phyloP scores from a whole-genome alignment of 2,329 filamentous ascomycete genomes.

The Huntiella bhutanensis region DNA sequence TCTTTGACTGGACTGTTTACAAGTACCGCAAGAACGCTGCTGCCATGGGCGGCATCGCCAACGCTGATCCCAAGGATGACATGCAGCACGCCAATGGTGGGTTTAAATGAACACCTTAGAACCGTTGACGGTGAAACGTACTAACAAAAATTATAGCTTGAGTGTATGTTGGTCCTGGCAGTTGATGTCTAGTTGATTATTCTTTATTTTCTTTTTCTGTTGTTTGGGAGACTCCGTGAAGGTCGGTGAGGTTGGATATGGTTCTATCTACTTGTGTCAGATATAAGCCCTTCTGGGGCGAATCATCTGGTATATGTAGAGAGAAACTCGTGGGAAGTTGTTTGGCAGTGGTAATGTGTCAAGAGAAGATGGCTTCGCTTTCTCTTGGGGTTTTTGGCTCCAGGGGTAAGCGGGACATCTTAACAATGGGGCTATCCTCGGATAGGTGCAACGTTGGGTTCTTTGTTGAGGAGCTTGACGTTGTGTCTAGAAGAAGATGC shows the following conservation, averaged over 20 bases:
- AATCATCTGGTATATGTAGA: neutral
- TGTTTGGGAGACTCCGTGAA: neutral
- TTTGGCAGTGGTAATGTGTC: neutral
- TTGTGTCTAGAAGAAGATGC: too few relatives aligned
- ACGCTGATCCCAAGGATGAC: constrained; percentile 49
- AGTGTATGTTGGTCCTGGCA: too few relatives aligned
- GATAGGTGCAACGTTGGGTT: too few relatives aligned
- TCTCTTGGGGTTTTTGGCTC: too few relatives aligned
- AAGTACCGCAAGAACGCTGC: constrained; percentile 99
- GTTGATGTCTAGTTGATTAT: neutral
- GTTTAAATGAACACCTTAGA: constrained; percentile 24
- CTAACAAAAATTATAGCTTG: neutral
- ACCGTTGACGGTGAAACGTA: neutral
- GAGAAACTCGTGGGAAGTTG: neutral
- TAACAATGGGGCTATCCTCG: too few relatives aligned
- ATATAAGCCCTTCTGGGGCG: constrained; percentile 12
- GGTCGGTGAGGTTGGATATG: neutral
- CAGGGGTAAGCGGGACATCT: too few relatives aligned
- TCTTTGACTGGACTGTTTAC: constrained; percentile 99
- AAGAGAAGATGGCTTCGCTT: too few relatives aligned
- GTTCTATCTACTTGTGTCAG: neutral
- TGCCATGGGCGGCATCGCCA: constrained; percentile 75
- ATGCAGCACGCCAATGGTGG: constrained; percentile 57
- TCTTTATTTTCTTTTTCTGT: neutral
- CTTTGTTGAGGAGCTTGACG: too few relatives aligned